Evolutionary conservation across 2,329 filamentous ascomycete species (phyloP), one percentile per base, ranked within the genome.

Genomic region (Chaetomiaceae sp.): DNA sequence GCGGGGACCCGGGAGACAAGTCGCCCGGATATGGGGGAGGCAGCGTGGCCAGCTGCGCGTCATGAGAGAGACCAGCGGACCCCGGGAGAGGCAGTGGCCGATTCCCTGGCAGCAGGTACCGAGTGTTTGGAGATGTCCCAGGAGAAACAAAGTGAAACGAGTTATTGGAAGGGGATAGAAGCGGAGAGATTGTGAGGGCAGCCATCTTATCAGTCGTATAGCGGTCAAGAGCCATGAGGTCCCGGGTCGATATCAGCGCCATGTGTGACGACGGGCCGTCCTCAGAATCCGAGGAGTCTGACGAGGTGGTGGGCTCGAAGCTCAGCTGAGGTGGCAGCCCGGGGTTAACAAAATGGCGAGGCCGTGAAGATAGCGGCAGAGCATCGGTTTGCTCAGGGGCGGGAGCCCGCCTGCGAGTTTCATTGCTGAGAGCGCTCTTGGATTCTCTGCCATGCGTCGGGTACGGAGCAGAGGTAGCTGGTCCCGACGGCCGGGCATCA

Each of bases 231-330:
- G 68, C 65, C 54, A 80, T 67, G 17, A 81, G 65, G 36, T 79
- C 75, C 11, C 65, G 65, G 1, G 77, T 81, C 0, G 74, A 76
- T 38, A 81, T 76, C 32, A 79, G 62, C 4, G 69, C 68, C 55
- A 71, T 67, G 20, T 56, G 53, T 1, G 69, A 68, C 37, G 68
- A 65, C 38, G 62, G 62, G 17, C 52, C 58, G 1, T 59, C 50
- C 14, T 66, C 65, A 24, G 59, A 66, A n/a, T 67, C 67, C 2
- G 69, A 58, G 2, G 50, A 48, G 14, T 56, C 48, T 8, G 51
- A 63, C 8, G 63, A 68, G 2, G 65, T 65, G 8, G 56, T 56
- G 4, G 55, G 56, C 37, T 68, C 68, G 42, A 51, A 57, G 36
- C 45, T 48, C 35, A 48, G 10, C 34, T 20, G 35, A 6, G 39